Base-by-base conservation (phyloP, 768 basidiomycete genomes). In the Macrolepiota albuminosa region DNA sequence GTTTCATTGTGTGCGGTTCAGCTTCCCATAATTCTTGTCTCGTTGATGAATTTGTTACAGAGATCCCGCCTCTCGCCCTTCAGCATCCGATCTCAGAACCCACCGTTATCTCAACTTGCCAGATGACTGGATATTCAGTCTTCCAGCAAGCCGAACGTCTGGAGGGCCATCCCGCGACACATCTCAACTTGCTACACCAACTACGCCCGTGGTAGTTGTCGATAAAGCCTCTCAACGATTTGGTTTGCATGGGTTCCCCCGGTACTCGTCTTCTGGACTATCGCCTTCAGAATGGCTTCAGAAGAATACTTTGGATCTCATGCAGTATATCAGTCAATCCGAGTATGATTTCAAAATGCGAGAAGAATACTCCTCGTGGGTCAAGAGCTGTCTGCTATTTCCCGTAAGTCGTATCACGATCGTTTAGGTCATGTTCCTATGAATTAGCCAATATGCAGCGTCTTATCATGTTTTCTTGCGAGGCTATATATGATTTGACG, bases 21-120 rank as follows among this genome's bases (percentile, higher is more conserved):
- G 31, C 56, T 3, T 50, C 16, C 8, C 29, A 64, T 10, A 51
- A 64, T 9, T 55, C 55, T 26, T 21, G 33, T 53, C 58, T n/a
- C 2, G n/a, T 31, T 37, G 18, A 54, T 29, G 0, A 39, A 3
- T 24, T 26, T 40, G 7, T 37, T 33, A 24, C 62, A 92, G 90
- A 58, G 85, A 94, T 69, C 93, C 94, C 9, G 83, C 86, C 48
- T 84, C 88, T 64, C 87, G 94, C 34, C 89, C 93, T 1, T 83
- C 76, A 36, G 91, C 93, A 26, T 76, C 82, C 26, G 88, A 92
- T 66, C 81, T 95, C 57, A 81, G 86, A 62, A 77, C 78, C 62
- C 93, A 96, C 72, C 81, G 81, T 26, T 95, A 91, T 76, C 81
- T 93, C 50, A 75, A 72, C 62, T 80, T 91, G 57, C 82, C 86